Evolutionary conservation across 768 basidiomycete species (phyloP), one percentile per base, ranked within the genome.

Genomic region (Mrakia blollopis): DNA sequence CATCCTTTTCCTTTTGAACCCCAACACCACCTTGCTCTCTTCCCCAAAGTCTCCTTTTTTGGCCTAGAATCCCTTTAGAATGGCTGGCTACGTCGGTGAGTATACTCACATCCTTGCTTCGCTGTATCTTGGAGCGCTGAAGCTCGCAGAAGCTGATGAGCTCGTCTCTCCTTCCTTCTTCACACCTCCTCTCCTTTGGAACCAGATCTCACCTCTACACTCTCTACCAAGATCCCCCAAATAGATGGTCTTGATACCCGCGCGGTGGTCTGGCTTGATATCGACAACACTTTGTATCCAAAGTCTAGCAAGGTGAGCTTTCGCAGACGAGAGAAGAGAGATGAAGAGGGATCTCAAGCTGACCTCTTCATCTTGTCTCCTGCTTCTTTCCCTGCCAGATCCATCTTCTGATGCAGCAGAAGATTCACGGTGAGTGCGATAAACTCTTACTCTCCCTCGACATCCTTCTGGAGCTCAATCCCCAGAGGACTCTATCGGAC

Each of bases 261-360:
- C 21, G 83, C 83, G 78, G 84, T 92, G 69, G 86, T 92, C 71
- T 93, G 89, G 88, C 88, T 94, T 78, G 92, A 93, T 81, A 92
- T 94, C 77, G 93, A 94, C 83, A 93, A 94, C 80, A 93, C 92
- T 3, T 86, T 94, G 23, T 94, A 94, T 82, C 91, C 92, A 11
- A 88, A 91, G 0, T 89, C 87, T 80, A 86, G 89, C 28, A 89
- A 21, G 35, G 41, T 23, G 11, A 25, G 25, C 54, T 39, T 32
- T 21, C n/a, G 14, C 0, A 25, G 8, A 11, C 61, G 8, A 9
- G 14, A 14, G 37, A n/a, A 8, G 63, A 25, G 32, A 25, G n/a
- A n/a, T n/a, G n/a, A 18, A 21, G 63, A 39, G 32, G 6, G 65
- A 68, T 35, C 75, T 63, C 44, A 25, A 50, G n/a, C 37, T 35